Base-by-base conservation (phyloP, 2,329 filamentous ascomycete species). In the Penicillium hordei region DNA sequence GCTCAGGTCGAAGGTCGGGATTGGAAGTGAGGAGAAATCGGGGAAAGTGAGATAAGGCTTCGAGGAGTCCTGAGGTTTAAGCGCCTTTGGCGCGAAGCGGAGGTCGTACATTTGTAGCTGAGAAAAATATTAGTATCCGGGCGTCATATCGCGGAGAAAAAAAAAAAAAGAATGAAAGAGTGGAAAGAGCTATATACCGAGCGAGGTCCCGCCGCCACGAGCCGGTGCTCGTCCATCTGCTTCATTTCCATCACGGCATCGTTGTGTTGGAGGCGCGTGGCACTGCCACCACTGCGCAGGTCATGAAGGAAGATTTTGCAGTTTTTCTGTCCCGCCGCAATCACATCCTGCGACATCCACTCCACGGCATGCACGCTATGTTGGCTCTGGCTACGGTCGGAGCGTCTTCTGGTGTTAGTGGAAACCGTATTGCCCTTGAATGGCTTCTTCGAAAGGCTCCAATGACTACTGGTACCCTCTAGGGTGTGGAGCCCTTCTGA, bases 91-190 rank as follows among this genome's bases (percentile, higher is more conserved):
- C 2, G 71, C 63, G 54, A 68, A 76, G 23, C 76, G 75, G 29
- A 78, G 66, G 55, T 78, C 76, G 55, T 77, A 78, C 70, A 77
- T 76, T 60, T 71, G 67, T 21, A 78, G 65, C 75, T 78, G 29
- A 19, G 13, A n/a, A 19, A 36, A 23, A 13, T 17, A 17, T 34
- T 34, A 34, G 33, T 17, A 34, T 34, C 33, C 15, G 15, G 15
- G 33, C 15, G 33, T 17, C 15, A 4, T 34, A 10, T 48, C 9
- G 19, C 9, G 5, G 10, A 36, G 45, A 5, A 9, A 8, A 23
- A 12, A 5, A 9, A 8, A 23, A 10, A 31, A 34, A 42, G 3
- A 55, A 17, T 5, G 39, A 4, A 25, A 38, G 29, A 15, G 38
- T 19, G 34, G 23, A 38, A 13, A 25, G 25, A 12, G 15, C 29